Conservation (phyloP, 2,329 filamentous ascomycete species). For the Fusarium xyrophilum region DNA sequence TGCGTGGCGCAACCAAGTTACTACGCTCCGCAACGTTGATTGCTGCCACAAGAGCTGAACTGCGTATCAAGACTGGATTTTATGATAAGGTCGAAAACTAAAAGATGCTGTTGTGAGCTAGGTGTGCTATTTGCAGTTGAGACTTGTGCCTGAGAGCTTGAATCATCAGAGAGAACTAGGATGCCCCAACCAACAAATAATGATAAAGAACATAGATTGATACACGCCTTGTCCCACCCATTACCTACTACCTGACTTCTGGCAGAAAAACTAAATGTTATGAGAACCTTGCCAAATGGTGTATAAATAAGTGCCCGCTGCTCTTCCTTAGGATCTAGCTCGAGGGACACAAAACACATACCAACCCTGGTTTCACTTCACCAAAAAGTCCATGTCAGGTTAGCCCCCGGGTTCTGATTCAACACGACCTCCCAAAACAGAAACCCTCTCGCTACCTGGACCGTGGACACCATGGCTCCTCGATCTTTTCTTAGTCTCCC, state of each 20-base stretch:
- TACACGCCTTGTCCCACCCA: fast-evolving
- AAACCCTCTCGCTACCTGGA: neutral
- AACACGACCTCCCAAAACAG: neutral
- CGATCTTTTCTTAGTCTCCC: neutral
- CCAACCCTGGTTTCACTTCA: neutral
- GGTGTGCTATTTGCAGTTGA: neutral
- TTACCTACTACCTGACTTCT: neutral
- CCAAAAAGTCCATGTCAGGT: neutral
- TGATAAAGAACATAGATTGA: neutral
- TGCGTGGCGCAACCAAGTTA: neutral
- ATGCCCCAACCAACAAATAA: neutral
- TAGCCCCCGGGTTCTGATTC: neutral
- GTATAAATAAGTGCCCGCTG: neutral
- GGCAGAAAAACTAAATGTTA: neutral
- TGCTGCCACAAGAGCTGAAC: neutral
- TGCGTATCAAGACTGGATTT: fast-evolving
- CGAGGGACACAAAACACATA: neutral
- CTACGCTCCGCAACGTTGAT: neutral
- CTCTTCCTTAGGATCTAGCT: neutral
- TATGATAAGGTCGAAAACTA: neutral
- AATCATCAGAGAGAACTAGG: neutral
- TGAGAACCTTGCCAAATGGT: neutral
- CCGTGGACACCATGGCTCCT: neutral
- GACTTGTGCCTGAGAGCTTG: neutral
- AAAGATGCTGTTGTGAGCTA: neutral